phyloP scores from a whole-genome alignment of 768 basidiomycete species.

The Pulveroboletus sp. region DNA sequence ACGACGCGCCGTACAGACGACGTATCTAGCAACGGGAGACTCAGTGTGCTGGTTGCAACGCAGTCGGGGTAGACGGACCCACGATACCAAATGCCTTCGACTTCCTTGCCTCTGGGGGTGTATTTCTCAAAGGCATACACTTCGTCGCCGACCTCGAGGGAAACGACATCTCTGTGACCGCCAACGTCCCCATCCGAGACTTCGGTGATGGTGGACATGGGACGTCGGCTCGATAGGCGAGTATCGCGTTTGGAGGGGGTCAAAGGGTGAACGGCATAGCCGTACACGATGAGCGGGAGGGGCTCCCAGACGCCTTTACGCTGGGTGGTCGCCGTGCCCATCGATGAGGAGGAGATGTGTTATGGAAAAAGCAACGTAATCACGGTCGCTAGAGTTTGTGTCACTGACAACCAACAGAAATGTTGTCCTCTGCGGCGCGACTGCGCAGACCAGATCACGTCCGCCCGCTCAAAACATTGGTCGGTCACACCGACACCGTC shows the following conservation, averaged over 20 bases:
- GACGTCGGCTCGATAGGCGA: conserved; percentile 46
- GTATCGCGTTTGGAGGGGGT: conserved; percentile 74
- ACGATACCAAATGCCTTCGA: conserved; percentile 86
- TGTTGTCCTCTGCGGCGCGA: conserved; percentile 23
- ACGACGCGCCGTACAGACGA: conserved; percentile 77
- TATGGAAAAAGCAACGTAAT: background rate
- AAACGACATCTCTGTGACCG: conserved; percentile 72
- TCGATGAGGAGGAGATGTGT: background rate
- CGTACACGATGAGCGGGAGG: conserved; percentile 77
- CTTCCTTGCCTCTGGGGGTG: conserved; percentile 66
- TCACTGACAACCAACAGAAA: too few relatives aligned
- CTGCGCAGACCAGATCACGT: conserved; percentile 23
- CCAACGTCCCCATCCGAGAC: conserved; percentile 57
- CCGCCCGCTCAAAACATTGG: conserved; percentile 25
- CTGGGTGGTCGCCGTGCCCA: conserved; percentile 23
- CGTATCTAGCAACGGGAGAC: conserved; percentile 56
- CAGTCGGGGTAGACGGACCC: conserved; percentile 58
- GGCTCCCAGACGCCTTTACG: conserved; percentile 59
- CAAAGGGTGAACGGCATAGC: conserved; percentile 86
- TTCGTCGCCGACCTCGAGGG: conserved; percentile 93
- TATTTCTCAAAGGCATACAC: conserved; percentile 97
- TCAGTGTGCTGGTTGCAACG: background rate
- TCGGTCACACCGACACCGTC: conserved; percentile 31
- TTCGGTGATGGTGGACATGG: conserved; percentile 44
- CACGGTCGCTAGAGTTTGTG: too few relatives aligned